Percentiles rank a stretch among this genome's conserved stretches.
Conservation (phyloP, 2,329 filamentous ascomycete species). For the Aspergillus fijiensis region DNA sequence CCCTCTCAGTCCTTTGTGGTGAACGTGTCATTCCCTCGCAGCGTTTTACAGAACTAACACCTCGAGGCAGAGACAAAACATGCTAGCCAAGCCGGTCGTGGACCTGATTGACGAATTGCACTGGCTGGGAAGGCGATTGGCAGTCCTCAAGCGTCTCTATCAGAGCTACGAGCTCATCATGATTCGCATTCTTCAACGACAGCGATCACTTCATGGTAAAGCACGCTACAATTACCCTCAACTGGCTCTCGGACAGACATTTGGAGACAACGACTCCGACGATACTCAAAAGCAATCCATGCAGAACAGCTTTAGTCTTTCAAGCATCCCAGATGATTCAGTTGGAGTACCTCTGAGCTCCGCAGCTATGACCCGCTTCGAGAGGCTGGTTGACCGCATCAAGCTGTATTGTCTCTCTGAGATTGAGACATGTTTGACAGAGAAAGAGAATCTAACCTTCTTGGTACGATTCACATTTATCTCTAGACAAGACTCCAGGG, state of each 20-base stretch:
- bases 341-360: conserved; percentile 45
- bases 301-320: conserved; percentile 24
- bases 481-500: not conserved
- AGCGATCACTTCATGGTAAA: conserved; percentile 42
- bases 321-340: conserved; percentile 22
- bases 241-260: conserved; percentile 21
- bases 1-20: not conserved
- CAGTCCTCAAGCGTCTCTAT: conserved; percentile 62
- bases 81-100: conserved; percentile 54
- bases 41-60: conserved; percentile 8
- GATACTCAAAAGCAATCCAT: conserved; percentile 42
- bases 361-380: conserved; percentile 59
- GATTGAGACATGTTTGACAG: conserved; percentile 63
- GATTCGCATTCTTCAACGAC: conserved; percentile 58
- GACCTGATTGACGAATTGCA: conserved; percentile 54
- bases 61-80: conserved; percentile 48
- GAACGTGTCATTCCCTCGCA: too few species aligned
- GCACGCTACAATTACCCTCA: conserved; percentile 25
- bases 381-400: conserved; percentile 60
- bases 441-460: conserved; percentile 68
- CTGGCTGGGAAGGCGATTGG: conserved; percentile 60
- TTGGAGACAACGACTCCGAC: conserved; percentile 29
- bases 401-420: conserved; percentile 62
- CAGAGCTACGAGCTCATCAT: conserved; percentile 62
- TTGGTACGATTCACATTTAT: conserved; percentile 51